These are phyloP conservation scores for Ceratocystiopsis sp. DNA, from an alignment of 2,329 filamentous ascomycete genomes.

Conservation along the genomic window DNA sequence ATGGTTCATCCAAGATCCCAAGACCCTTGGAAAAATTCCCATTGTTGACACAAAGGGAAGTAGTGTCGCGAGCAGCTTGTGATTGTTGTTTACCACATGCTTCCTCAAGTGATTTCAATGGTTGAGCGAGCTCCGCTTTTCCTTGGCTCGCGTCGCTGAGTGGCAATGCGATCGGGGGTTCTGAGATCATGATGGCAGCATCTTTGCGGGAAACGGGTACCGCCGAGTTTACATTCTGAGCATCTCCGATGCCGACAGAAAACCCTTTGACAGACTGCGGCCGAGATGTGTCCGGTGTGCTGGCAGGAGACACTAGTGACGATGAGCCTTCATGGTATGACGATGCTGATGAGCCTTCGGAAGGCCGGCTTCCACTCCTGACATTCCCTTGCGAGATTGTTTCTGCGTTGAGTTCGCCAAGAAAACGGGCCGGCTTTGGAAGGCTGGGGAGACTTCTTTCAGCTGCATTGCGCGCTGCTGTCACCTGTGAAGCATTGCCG, in stretches of 20 bases:
- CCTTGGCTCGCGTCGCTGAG: too few species aligned
- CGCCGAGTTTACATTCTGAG: too few species aligned
- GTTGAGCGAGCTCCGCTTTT: too few species aligned
- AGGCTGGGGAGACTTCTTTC: background rate
- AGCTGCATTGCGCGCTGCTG: background rate
- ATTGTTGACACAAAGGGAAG: too few species aligned
- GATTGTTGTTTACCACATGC: too few species aligned
- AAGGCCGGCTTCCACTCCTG: constrained; percentile 3
- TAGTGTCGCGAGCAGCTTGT: too few species aligned
- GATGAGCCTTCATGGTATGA: constrained; percentile 23
- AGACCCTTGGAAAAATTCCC: too few species aligned
- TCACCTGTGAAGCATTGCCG: background rate
- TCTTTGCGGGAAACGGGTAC: background rate
- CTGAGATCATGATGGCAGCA: too few species aligned
- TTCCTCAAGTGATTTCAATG: too few species aligned
- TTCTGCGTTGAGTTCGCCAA: constrained; percentile 5
- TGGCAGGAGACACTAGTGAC: constrained; percentile 18
- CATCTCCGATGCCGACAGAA: constrained; percentile 10
- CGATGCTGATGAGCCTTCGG: constrained; percentile 21
- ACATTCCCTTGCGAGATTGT: background rate
- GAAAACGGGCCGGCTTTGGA: constrained; percentile 5
- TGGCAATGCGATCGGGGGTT: too few species aligned
- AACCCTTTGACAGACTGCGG: constrained; percentile 23
- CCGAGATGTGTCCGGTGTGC: constrained; percentile 25
- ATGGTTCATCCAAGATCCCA: too few species aligned